phyloP scores from a whole-genome alignment of 805 yeast species.

The Spencermartinsiella europaea region DNA sequence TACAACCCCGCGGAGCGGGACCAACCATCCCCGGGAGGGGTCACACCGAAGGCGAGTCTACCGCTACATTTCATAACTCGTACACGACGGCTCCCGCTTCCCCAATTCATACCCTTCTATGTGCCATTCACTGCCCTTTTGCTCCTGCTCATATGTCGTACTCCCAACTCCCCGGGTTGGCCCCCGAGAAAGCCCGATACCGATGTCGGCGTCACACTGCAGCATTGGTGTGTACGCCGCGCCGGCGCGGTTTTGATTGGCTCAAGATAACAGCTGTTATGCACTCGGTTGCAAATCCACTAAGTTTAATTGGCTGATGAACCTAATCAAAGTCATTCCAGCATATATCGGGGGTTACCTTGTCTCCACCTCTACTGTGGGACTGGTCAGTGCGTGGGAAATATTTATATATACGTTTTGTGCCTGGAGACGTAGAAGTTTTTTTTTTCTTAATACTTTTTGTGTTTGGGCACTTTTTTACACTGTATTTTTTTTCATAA shows the following conservation, averaged over 20 bases:
- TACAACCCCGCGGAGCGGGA: too few relatives aligned
- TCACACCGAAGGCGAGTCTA: too few relatives aligned
- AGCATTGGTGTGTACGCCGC: background rate
- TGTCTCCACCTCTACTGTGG: background rate
- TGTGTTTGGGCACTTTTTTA: too few relatives aligned
- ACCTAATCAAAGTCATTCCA: background rate
- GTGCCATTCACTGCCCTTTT: too few relatives aligned
- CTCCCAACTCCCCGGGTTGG: too few relatives aligned
- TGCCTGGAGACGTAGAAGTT: background rate
- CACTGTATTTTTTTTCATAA: too few relatives aligned
- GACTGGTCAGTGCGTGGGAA: background rate
- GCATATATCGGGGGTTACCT: background rate
- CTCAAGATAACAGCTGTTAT: background rate
- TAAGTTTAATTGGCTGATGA: background rate
- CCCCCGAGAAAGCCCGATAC: background rate
- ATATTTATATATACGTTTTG: too few relatives aligned
- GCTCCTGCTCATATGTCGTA: too few relatives aligned
- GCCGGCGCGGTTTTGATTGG: conserved; percentile 1
- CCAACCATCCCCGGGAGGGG: too few relatives aligned
- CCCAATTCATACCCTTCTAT: too few relatives aligned
- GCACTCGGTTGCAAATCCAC: background rate
- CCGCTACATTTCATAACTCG: too few relatives aligned
- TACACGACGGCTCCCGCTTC: too few relatives aligned
- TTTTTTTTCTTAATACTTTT: background rate
- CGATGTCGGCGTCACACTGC: background rate